Evolutionary conservation across 2,329 filamentous ascomycete genomes (phyloP).

Genomic region (Phoma herbarum): DNA sequence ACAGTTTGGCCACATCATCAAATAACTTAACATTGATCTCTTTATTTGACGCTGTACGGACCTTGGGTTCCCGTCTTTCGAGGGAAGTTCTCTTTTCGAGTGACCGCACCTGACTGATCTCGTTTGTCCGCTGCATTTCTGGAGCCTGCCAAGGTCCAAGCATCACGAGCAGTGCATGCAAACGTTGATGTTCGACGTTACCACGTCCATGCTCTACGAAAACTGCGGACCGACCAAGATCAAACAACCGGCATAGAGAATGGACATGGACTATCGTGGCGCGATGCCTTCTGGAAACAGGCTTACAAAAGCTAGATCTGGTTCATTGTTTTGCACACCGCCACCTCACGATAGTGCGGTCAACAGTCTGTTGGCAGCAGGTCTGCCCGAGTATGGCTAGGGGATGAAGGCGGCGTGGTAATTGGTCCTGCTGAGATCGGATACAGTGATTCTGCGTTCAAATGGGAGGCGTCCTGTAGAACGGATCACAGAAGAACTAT

Average conservation of each 20-base stretch:
- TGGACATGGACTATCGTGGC: not conserved
- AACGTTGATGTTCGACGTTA: not conserved
- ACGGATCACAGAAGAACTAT: not conserved
- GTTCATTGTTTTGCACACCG: slow-evolving; percentile 3
- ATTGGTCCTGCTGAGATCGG: not conserved
- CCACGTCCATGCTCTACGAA: not conserved
- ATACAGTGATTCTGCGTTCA: not conserved
- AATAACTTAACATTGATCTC: no score
- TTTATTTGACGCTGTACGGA: not conserved
- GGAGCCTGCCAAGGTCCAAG: not conserved
- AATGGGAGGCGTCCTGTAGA: not conserved
- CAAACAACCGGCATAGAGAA: not conserved
- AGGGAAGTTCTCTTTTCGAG: not conserved
- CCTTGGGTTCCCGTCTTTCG: not conserved
- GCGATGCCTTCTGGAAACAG: not conserved
- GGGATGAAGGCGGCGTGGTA: not conserved
- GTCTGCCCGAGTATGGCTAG: not conserved
- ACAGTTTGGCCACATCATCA: no score
- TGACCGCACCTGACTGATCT: not conserved
- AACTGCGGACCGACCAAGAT: not conserved
- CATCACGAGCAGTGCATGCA: not conserved
- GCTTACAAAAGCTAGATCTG: not conserved
- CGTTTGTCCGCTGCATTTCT: not conserved
- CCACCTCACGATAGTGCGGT: not conserved
- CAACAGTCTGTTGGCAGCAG: no score